Evolutionary conservation across 805 yeast species (phyloP), one percentile per base, ranked within the genome.

Genomic region (Starmerella ratchasimensis): DNA sequence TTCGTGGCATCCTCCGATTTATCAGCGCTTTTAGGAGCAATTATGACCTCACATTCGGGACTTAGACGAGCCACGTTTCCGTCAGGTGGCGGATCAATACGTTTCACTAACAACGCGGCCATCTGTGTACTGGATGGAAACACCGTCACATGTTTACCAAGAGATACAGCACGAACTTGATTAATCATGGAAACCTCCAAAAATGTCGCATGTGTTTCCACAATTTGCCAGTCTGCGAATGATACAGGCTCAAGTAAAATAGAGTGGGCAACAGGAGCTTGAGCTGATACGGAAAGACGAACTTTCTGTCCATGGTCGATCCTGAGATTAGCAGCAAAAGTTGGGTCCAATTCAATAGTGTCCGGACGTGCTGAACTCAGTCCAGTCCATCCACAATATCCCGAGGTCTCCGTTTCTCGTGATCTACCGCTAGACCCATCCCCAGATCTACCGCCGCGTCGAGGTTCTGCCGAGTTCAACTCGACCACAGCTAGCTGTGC

Each of bases 151-250:
- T 62, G 58, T 45, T 76, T 84, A 32, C 65, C 62, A 15, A 67
- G 34, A 0, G 74, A 62, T 1, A 84, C 79, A 34, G 86, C 78
- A 41, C 96, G 64, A 1, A 93, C 74, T 54, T 88, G 96, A 38
- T 76, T 72, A 25, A 88, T 60, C 48, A 86, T 66, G 45, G 71
- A 71, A 32, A 74, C 71, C 53, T 88, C 96, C 19, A 88, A 67
- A 29, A 67, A 70, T 21, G 69, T 73, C 2, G 94, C 88, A 56
- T 88, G 80, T 2, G 79, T 57, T 52, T 86, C 94, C 2, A 84
- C 80, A 20, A 81, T 61, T 47, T 86, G 96, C 96, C 96, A 88
- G 53, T 88, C 98, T 4, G 77, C 67, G 2, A 75, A 57, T 0
- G 81, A 67, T 15, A 69, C 58, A 0, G 97, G 97, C 50, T 81